phyloP scores from a whole-genome alignment of 345 rosid species.

The Syzygium jambos region DNA sequence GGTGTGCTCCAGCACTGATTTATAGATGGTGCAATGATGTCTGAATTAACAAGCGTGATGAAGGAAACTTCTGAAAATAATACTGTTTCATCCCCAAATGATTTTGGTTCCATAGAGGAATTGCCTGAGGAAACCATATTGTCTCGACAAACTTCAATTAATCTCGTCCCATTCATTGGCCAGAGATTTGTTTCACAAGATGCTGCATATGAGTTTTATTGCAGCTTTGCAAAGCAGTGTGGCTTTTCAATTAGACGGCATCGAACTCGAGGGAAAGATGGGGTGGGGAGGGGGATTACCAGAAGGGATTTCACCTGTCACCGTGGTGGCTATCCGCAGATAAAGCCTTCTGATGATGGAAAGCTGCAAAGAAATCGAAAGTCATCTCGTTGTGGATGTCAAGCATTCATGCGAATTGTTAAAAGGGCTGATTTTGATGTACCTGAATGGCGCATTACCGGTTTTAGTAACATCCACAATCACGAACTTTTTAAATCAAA shows the following conservation, averaged over 20 bases:
- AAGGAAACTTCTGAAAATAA: slow-evolving; percentile 42
- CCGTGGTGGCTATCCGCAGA: slow-evolving; percentile 48
- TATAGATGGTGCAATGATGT: slow-evolving; percentile 16
- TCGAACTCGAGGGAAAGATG: slow-evolving; percentile 55
- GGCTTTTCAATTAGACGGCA: slow-evolving; percentile 59
- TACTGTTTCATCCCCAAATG: slow-evolving; percentile 32
- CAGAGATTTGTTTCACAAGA: slow-evolving; percentile 58
- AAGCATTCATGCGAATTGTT: slow-evolving; percentile 49
- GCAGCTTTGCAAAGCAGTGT: slow-evolving; percentile 56
- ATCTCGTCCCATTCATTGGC: slow-evolving; percentile 46
- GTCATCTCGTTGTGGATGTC: slow-evolving; percentile 55
- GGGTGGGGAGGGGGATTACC: slow-evolving; percentile 54
- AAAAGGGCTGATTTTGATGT: slow-evolving; percentile 48
- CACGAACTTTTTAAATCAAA: slow-evolving; percentile 42
- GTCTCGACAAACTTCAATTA: slow-evolving; percentile 47
- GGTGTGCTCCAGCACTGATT: not conserved
- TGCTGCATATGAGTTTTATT: slow-evolving; percentile 56
- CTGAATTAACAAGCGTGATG: slow-evolving; percentile 24
- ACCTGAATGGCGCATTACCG: slow-evolving; percentile 53
- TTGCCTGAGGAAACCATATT: slow-evolving; percentile 34
- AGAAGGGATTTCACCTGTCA: slow-evolving; percentile 60
- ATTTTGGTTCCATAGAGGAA: slow-evolving; percentile 30
- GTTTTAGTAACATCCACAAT: slow-evolving; percentile 50
- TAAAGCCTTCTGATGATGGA: slow-evolving; percentile 41
- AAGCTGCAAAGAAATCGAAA: slow-evolving; percentile 50